Evolutionary conservation across 208 protist species (phyloP).

Genomic region (Trypanosoma caninum): DNA sequence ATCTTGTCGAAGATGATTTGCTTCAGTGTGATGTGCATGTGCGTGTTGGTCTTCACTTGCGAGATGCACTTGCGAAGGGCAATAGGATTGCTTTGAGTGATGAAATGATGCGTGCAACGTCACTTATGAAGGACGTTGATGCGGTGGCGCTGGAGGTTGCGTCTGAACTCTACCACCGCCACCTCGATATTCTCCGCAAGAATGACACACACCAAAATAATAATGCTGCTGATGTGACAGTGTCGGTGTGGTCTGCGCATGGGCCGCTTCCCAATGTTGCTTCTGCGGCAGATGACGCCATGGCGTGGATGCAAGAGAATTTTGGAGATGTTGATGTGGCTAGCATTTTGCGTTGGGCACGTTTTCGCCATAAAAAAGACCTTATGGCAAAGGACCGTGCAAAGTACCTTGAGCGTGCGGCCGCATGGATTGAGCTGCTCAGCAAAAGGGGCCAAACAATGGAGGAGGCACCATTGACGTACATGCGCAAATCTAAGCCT

Average conservation of each 20-base stretch:
- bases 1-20: constrained; percentile 59
- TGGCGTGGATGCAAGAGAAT: constrained; percentile 55
- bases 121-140: constrained; percentile 47
- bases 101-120: constrained; percentile 34
- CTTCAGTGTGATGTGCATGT: constrained; percentile 77
- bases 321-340: constrained; percentile 69
- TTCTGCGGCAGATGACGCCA: constrained; percentile 18
- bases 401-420: constrained; percentile 60
- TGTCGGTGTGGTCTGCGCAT: constrained; percentile 15
- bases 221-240: not conserved
- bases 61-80: constrained; percentile 64
- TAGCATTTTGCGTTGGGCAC: constrained; percentile 68
- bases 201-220: not conserved
- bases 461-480: constrained; percentile 75
- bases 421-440: constrained; percentile 74
- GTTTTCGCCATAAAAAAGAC: constrained; percentile 59
- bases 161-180: constrained; percentile 49
- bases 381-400: constrained; percentile 72
- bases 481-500: constrained; percentile 78
- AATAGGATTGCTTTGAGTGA: constrained; percentile 45
- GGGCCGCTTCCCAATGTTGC: constrained; percentile 13
- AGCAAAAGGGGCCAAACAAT: constrained; percentile 40
- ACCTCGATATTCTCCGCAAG: constrained; percentile 18
- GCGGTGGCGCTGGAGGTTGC: constrained; percentile 74
- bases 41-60: constrained; percentile 71